Evolutionary conservation across 768 basidiomycete species (phyloP).

Genomic region (Collybiopsis luxurians): DNA sequence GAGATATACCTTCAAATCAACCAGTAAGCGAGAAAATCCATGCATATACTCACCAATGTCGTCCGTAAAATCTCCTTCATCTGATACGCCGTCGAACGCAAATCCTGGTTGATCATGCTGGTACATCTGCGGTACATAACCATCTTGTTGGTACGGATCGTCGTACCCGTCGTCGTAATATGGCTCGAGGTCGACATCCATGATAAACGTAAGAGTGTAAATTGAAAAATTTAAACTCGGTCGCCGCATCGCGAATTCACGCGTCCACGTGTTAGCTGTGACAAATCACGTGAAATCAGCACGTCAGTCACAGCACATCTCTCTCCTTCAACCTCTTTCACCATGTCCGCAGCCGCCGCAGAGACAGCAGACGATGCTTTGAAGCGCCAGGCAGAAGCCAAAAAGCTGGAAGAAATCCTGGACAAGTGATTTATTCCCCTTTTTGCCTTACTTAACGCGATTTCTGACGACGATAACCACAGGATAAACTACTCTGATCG

Average conservation of each 20-base stretch:
- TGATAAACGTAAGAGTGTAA: background rate
- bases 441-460: constrained; percentile 9
- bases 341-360: constrained; percentile 23
- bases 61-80: constrained; percentile 17
- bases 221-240: background rate
- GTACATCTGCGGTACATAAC: background rate
- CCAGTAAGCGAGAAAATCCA: background rate
- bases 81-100: constrained; percentile 24
- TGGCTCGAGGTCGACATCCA: constrained; percentile 1
- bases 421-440: constrained; percentile 52
- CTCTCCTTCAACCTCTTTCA: constrained; percentile 1
- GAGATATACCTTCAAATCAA: background rate
- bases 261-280: background rate
- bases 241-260: background rate
- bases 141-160: background rate
- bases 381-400: constrained; percentile 39
- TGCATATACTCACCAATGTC: constrained; percentile 38
- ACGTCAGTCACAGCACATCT: background rate
- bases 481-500: constrained; percentile 92
- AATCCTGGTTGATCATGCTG: background rate
- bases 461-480: constrained; percentile 16
- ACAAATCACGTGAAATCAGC: background rate
- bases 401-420: constrained; percentile 72
- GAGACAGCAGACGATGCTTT: constrained; percentile 28
- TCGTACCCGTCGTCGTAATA: constrained; percentile 1